Base-by-base conservation (phyloP, 768 basidiomycete genomes). In the Strobilomyces echinocephalus region DNA sequence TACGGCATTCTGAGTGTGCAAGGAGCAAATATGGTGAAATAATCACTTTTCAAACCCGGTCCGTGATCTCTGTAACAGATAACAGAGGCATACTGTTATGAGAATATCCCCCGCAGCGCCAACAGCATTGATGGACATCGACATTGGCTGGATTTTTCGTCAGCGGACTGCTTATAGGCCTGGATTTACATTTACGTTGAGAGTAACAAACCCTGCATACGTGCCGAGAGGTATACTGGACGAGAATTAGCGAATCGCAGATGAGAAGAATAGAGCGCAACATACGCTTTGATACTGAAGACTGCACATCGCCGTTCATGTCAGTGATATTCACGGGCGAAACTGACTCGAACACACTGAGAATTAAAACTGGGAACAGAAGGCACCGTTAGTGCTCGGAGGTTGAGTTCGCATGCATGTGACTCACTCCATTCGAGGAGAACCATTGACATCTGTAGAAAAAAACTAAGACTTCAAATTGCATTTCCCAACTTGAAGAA, bases 1-100 rank as follows among this genome's bases (percentile, higher is more conserved):
- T n/a, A 24, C 5, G 8, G 18, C 4, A 21, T 53, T 57, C 35
- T 49, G 24, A 50, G 35, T 8, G 24, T 8, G 24, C 5, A 34
- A 3, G 1, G 15, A 38, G 24, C 16, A 6, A 33, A 36, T 8
- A 40, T 2, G 9, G 10, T 16, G 12, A 41, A 31, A 42, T 11
- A 8, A 8, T 35, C 24, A 60, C 79, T 65, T 76, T 49, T 68
- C 70, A 64, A 82, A 82, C 2, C 79, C 79, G 5, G 81, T 81
- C 8, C 79, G 71, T 1, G 79, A 75, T 16, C 52, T 68, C 16
- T 78, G 76, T 26, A 84, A 66, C 51, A 83, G 57, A 38, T 63
- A 59, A 48, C 76, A 78, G 2, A 84, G 72, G 20, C 72, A 73
- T 14, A 53, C 50, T 0, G 82, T 78, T 28, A 83, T 82, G 9